Base-by-base conservation (phyloP, 2,329 filamentous ascomycete genomes). In the Paecilomyces formosus region DNA sequence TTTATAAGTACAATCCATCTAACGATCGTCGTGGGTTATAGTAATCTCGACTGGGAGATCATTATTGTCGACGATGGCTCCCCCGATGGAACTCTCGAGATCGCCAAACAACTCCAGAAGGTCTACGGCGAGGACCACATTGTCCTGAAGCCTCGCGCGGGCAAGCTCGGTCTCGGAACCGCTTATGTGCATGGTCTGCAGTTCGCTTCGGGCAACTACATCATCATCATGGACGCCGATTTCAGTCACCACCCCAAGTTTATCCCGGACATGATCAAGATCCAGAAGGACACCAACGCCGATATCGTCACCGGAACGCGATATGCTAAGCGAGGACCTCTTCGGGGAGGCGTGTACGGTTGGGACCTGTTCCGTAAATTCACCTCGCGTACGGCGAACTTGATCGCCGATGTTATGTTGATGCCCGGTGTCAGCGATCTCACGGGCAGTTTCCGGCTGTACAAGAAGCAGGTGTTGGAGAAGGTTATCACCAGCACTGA, bases 151-250 rank as follows among this genome's bases (percentile, higher is more conserved):
- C 85, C 91, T 24, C 92, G 95, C 70, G 84, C 90, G 50, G 95
- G 95, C 72, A 99, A 97, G 80, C 89, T 97, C 45, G 93, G 93
- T n/a, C 88, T 97, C 55, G 93, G 93, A 66, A 97, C 93, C 2
- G 93, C 93, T 54, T 97, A 97, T 79, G 90, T 97, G 45, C 92
- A 97, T 77, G 93, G 93, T 56, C 83, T 99, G 61, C 85, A 96
- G 74, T 97, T 89, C 73, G 88, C 84, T 24, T 92, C 87, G 22
- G 94, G 94, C 69, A 97, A 95, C 83, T 97, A 87, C 72, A 90
- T 99, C 73, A 90, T 99, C 81, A 99, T 99, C 83, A 99, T 99
- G 94, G 94, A 99, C 81, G 94, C 95, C 77, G 94, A 99, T 79
- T 99, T 99, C 83, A 91, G 86, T 68, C 94, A 99, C 80, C 94